Evolutionary conservation across 305 asterid genomes (phyloP).

Genomic region (Fraxinus xanthoxyloides): DNA sequence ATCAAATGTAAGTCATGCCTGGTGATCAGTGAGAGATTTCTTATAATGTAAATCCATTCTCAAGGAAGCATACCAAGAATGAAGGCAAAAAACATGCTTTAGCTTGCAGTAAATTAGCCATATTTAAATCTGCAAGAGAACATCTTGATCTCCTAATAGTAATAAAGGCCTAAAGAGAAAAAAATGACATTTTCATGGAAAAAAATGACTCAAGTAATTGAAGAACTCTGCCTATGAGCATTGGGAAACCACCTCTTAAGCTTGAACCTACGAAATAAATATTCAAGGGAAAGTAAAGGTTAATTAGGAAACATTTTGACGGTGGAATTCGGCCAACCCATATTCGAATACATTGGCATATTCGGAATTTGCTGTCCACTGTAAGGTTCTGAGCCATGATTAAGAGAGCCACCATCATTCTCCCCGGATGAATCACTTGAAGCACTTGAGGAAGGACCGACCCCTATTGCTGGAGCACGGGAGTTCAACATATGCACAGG

Average conservation of each 20-base stretch:
- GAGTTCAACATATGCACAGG: constrained; percentile 52
- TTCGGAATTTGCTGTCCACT: constrained; percentile 45
- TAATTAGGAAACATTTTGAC: constrained; percentile 62
- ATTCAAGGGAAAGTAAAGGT: not conserved
- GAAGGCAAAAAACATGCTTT: not conserved
- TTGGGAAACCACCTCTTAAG: constrained; percentile 11
- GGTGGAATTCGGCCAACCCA: constrained; percentile 65
- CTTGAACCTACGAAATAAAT: not conserved
- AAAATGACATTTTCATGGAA: not conserved
- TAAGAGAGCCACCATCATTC: constrained; percentile 43
- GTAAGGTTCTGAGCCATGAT: constrained; percentile 42
- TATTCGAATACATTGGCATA: constrained; percentile 53
- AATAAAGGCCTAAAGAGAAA: not conserved
- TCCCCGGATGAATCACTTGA: constrained; percentile 65
- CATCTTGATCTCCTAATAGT: not conserved
- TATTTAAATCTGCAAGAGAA: not conserved
- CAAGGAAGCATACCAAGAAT: no score
- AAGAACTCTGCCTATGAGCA: constrained; percentile 9
- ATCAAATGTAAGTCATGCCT: not conserved
- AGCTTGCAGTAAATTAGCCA: not conserved
- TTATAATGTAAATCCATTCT: not conserved
- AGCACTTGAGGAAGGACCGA: constrained; percentile 36
- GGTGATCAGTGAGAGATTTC: not conserved
- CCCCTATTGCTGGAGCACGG: constrained; percentile 40
- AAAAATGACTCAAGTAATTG: not conserved